Evolutionary conservation across 441 rosid species (phyloP).

Genomic region (Gossypium trilobum): DNA sequence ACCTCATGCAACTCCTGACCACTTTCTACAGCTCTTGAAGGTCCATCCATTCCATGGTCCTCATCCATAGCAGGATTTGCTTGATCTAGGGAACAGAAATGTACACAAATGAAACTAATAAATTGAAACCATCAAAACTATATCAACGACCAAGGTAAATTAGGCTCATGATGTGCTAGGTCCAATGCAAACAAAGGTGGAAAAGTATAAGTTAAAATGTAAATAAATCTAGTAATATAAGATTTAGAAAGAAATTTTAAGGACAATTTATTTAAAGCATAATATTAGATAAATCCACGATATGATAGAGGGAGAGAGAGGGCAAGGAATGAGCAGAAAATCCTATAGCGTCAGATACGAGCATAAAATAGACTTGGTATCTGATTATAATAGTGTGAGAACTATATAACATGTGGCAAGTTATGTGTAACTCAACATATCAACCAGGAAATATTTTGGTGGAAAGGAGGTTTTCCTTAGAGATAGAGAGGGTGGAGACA

Average conservation of each 20-base stretch:
- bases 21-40: slow-evolving; percentile 16
- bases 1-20: slow-evolving; percentile 35
- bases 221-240: not conserved
- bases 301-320: too few relatives aligned
- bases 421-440: too few relatives aligned
- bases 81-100: slow-evolving; percentile 25
- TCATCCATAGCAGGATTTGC: slow-evolving; percentile 17
- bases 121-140: slow-evolving; percentile 8
- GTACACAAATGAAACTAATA: not conserved
- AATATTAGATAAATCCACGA: slow-evolving; percentile 1
- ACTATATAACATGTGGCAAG: too few relatives aligned
- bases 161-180: not conserved
- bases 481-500: too few relatives aligned
- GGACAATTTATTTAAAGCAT: not conserved
- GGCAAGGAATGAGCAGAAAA: not conserved
- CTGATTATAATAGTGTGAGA: too few relatives aligned
- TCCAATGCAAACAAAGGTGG: slow-evolving; percentile 11
- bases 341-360: not conserved
- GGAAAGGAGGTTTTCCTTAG: not conserved
- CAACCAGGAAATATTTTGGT: not conserved
- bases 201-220: not conserved
- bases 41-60: slow-evolving; percentile 19
- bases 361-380: not conserved
- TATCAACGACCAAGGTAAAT: not conserved
- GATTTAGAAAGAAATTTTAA: not conserved